A percentile compares a stretch with the other conserved stretches of the same genome.
phyloP scores from a whole-genome alignment of 768 basidiomycete species.

The Rhizopogon sp. region DNA sequence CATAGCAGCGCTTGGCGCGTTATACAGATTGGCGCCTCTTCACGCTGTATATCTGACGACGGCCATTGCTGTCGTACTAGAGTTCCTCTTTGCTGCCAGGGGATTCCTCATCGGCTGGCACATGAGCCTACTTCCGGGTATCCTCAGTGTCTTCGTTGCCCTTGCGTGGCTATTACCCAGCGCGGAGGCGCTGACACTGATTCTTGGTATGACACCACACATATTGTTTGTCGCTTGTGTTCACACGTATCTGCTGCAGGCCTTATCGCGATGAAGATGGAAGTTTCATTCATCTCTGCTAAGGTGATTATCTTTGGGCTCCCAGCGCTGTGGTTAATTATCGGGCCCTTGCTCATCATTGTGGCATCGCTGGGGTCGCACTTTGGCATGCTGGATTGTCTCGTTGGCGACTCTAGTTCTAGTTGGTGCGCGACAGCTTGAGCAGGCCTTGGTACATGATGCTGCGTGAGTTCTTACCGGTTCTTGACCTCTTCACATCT shows the following conservation, averaged over 20 bases:
- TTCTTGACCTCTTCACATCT: neutral
- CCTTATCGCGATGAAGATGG: neutral
- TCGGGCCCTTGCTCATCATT: neutral
- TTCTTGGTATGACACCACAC: neutral
- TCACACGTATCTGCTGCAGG: neutral
- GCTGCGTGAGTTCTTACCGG: neutral
- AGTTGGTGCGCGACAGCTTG: neutral
- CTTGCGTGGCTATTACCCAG: neutral
- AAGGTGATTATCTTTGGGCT: neutral
- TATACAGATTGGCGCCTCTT: neutral
- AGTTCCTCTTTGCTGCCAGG: neutral
- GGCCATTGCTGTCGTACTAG: neutral
- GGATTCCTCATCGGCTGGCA: neutral
- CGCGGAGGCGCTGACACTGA: neutral
- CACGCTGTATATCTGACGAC: neutral
- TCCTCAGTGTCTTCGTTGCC: neutral
- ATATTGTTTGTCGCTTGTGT: neutral
- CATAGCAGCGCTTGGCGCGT: neutral
- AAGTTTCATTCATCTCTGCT: constrained; percentile 1
- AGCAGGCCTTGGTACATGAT: no score
- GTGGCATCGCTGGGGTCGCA: neutral
- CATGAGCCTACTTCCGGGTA: neutral
- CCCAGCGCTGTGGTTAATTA: neutral
- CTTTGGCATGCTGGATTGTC: neutral
- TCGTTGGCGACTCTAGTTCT: neutral